phyloP scores from a whole-genome alignment of 805 yeast species.

The Yarrowia sp. region DNA sequence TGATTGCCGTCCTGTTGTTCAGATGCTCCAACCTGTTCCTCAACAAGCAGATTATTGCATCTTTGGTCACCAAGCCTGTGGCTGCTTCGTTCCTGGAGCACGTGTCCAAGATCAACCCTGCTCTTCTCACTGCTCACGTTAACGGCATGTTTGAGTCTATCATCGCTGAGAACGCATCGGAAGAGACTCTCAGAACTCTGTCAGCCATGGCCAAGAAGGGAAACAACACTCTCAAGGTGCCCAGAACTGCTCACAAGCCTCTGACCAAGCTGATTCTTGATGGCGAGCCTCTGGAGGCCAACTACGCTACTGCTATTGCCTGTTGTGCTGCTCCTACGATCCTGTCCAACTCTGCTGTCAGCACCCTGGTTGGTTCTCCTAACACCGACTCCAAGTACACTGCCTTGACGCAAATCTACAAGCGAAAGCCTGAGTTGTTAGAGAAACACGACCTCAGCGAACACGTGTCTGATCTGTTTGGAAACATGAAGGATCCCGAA shows the following conservation, averaged over 20 bases:
- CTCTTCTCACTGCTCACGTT: conserved; percentile 67
- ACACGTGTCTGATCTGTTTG: neutral
- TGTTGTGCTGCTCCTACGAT: conserved; percentile 20
- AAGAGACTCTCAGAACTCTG: conserved; percentile 22
- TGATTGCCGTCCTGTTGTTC: conserved; percentile 56
- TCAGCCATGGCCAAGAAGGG: conserved; percentile 26
- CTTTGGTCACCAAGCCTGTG: conserved; percentile 55
- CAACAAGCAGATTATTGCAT: conserved; percentile 68
- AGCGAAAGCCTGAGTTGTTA: conserved; percentile 19
- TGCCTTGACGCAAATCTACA: conserved; percentile 24
- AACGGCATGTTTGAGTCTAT: conserved; percentile 55
- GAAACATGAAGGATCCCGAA: conserved; percentile 18
- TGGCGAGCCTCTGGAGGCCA: conserved; percentile 13
- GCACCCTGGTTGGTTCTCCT: neutral
- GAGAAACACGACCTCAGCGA: conserved; percentile 5
- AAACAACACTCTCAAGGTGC: conserved; percentile 17
- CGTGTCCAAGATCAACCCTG: conserved; percentile 67
- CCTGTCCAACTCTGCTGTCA: neutral
- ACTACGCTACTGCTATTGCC: conserved; percentile 39
- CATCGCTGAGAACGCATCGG: conserved; percentile 47
- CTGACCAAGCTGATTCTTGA: conserved; percentile 1
- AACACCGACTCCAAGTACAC: conserved; percentile 13
- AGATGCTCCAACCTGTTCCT: conserved; percentile 66
- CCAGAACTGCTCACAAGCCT: conserved; percentile 12
- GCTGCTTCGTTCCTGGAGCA: conserved; percentile 65